Percentiles rank a stretch among this genome's conserved stretches.
phyloP scores from a whole-genome alignment of 1,139 yeast species.

The Yamadazyma diospyri region DNA sequence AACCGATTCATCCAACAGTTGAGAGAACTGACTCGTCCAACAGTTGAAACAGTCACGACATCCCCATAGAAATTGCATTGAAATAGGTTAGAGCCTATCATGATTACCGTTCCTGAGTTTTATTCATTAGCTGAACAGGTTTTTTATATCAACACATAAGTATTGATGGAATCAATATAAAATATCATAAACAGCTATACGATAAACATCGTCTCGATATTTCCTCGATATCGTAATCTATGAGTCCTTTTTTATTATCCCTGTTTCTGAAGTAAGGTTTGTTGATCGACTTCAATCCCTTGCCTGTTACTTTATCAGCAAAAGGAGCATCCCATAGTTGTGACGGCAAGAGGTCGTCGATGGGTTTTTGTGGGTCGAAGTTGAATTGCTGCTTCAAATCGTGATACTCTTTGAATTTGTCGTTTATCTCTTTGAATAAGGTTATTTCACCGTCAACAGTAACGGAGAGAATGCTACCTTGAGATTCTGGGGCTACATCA shows the following conservation, averaged over 20 bases:
- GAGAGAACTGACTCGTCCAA: too few relatives aligned
- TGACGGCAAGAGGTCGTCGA: constrained; percentile 4
- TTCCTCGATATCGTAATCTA: constrained; percentile 40
- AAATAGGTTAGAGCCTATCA: too few relatives aligned
- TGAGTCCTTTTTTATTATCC: constrained; percentile 23
- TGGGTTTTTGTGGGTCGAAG: background rate
- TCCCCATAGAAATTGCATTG: too few relatives aligned
- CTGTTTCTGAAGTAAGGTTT: constrained; percentile 35
- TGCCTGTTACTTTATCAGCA: constrained; percentile 36
- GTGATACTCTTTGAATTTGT: constrained; percentile 14
- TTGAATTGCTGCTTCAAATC: constrained; percentile 11
- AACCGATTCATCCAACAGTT: too few relatives aligned
- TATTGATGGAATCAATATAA: too few relatives aligned
- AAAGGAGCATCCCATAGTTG: constrained; percentile 33
- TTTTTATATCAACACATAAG: too few relatives aligned
- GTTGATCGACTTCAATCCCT: constrained; percentile 35
- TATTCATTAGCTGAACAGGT: too few relatives aligned
- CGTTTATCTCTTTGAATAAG: constrained; percentile 18
- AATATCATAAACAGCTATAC: constrained; percentile 15
- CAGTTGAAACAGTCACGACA: too few relatives aligned
- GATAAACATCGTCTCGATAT: constrained; percentile 17
- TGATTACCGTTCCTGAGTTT: too few relatives aligned
- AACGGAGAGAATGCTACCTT: constrained; percentile 28
- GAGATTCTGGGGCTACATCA: background rate
- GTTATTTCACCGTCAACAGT: constrained; percentile 52